Base-by-base conservation (phyloP, 331 rosid species). In the Dryas integrifolia region DNA sequence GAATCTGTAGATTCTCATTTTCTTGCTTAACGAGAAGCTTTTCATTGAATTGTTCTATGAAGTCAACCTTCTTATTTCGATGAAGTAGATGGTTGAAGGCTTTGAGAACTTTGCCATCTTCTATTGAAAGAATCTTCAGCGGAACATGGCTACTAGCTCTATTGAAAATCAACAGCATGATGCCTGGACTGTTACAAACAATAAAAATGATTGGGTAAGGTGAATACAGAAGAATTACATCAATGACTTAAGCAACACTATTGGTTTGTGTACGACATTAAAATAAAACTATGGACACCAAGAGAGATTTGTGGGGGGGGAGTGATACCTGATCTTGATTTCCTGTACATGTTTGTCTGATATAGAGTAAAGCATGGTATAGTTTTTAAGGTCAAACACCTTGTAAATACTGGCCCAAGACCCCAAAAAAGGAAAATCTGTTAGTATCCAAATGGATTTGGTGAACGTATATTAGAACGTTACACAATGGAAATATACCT, bases 21-120 rank as follows among this genome's bases (percentile, higher is more conserved):
- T 92, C 96, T 82, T 92, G 97, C 88, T 92, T 89, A 73, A 92
- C 97, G 13, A 92, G 98, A 71, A 92, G 94, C 86, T 92, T 92
- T 81, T 92, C 98, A 58, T 92, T 92, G 77, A 92, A 92, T 72
- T 89, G 98, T 78, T 92, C 98, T 72, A 92, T 92, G 83, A 92
- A 92, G 83, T 92, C 98, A 47, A 92, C 98, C 88, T 92, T 92
- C 90, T 86, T 92, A 75, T 88, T 92, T 77, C 94, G 88, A 75
- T 77, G 92, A 79, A 92, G 98, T 53, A 92, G 90, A 80, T 89
- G 98, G 64, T 83, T 89, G 89, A 92, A 92, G 43, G 90, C 80
- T 79, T 92, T 92, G 81, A 92, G 89, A 82, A 92, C 96, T 52
- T 96, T 86, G 78, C 98, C 98, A 72, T 92, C 98, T 85, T 92